Evolutionary conservation across 441 rosid species (phyloP), one percentile per base, ranked within the genome.

Genomic region (Arabidopsis hybrid): DNA sequence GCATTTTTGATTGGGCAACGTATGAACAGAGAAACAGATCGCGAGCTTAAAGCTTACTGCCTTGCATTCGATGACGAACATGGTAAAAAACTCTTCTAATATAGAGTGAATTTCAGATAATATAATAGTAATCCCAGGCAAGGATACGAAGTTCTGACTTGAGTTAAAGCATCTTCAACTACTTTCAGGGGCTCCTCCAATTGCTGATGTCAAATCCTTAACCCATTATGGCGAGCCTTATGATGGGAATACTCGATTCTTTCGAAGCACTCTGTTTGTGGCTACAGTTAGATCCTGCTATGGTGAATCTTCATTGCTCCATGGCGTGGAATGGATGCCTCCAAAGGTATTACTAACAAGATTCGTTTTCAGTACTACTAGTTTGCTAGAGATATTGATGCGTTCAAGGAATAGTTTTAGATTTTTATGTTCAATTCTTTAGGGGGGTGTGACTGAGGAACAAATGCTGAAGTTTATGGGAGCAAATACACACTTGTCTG

Each of bases 251-350:
- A 95, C 97, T 11, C 89, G 97, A 38, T 92, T 60, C 83, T 95
- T 95, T 72, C 85, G 92, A 74, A 91, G 92, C 83, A 92, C 91
- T 8, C 73, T 95, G 64, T 95, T 89, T 80, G 96, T 92, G 69
- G 97, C 97, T 83, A 86, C 97, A 0, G 97, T 95, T 81, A 87
- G 99, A 84, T 88, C 99, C 29, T 95, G 96, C 75, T 95, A 91
- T 60, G 90, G 92, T 62, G 99, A 95, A 87, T 89, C 99, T 61
- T 86, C 93, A 73, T 46, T 95, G 85, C 99, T 95, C 74, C 99
- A 95, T 82, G 99, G 97, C 40, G 97, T 87, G 61, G 99, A 92
- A 60, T 95, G 99, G 99, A 92, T 95, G 99, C 93, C 99, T 71
- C 99, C 99, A 36, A 92, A 94, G 84, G 99, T 94, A 77, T 29